Evolutionary conservation across 2,329 filamentous ascomycete species (phyloP).

Genomic region (Colletotrichum higginsianum): DNA sequence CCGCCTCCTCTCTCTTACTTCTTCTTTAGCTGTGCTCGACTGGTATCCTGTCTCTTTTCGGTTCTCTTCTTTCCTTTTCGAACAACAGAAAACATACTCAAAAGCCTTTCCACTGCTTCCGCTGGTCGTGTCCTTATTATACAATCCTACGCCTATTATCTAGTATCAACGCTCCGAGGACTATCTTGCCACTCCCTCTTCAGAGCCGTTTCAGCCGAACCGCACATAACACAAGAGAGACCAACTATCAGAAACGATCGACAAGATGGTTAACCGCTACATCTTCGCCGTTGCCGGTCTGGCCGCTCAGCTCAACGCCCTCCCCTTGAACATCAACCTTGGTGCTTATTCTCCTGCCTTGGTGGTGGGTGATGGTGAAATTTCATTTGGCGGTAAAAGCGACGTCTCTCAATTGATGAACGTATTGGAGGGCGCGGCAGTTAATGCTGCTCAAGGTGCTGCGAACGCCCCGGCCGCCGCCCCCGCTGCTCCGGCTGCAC

Average conservation of each 20-base stretch:
- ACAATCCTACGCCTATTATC: constrained; percentile 35
- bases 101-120: constrained; percentile 36
- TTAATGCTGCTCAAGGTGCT: constrained; percentile 53
- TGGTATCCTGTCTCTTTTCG: constrained; percentile 35
- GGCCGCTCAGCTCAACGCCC: constrained; percentile 48
- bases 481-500: constrained; percentile 48
- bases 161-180: constrained; percentile 24
- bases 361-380: constrained; percentile 60
- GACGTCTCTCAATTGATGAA: constrained; percentile 63
- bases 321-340: constrained; percentile 54
- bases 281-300: constrained; percentile 49
- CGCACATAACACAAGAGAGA: constrained; percentile 25
- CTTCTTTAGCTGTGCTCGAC: constrained; percentile 41
- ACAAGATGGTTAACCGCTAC: constrained; percentile 46
- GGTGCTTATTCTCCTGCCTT: constrained; percentile 54
- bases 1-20: not conserved
- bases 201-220: constrained; percentile 29
- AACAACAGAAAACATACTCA: not conserved
- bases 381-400: constrained; percentile 61
- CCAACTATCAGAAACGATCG: constrained; percentile 22
- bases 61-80: constrained; percentile 23
- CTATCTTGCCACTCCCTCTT: not conserved
- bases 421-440: constrained; percentile 62
- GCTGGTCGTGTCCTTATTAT: constrained; percentile 40
- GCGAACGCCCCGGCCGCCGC: constrained; percentile 48